phyloP scores from a whole-genome alignment of 78 protist genomes.

The Speleostelium caveatum region DNA sequence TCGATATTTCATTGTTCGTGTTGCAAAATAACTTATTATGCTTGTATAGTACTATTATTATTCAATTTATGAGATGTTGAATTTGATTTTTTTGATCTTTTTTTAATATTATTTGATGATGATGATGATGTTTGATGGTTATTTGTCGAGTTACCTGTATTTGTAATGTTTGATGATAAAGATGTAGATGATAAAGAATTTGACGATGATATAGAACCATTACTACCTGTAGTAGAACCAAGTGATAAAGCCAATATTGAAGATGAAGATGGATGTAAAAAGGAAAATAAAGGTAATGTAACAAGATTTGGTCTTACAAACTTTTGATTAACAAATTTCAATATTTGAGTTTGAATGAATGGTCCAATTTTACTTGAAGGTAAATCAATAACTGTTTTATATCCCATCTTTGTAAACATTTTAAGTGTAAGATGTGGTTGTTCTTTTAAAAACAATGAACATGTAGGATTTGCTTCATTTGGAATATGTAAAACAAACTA shows the following conservation, averaged over 20 bases:
- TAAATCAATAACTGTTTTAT: conserved; percentile 61
- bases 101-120: neutral
- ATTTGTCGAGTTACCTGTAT: neutral
- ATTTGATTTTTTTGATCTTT: neutral
- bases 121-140: neutral
- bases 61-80: too few species aligned
- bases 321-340: conserved; percentile 30
- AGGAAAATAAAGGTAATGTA: conserved; percentile 17
- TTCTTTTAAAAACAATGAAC: conserved; percentile 50
- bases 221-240: too few species aligned
- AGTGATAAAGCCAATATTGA: too few species aligned
- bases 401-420: conserved; percentile 77
- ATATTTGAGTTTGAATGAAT: conserved; percentile 46
- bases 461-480: conserved; percentile 59
- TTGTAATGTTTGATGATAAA: neutral
- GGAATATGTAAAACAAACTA: conserved; percentile 75
- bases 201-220: neutral
- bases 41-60: too few species aligned
- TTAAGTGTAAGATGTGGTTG: conserved; percentile 35
- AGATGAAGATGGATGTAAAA: conserved; percentile 35
- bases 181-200: neutral
- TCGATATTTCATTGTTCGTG: too few species aligned
- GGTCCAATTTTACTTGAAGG: conserved; percentile 69
- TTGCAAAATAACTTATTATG: too few species aligned
- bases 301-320: conserved; percentile 48